These are phyloP conservation scores for Colletotrichum sp. DNA, from an alignment of 2,329 filamentous ascomycete species.

Conservation along the genomic window DNA sequence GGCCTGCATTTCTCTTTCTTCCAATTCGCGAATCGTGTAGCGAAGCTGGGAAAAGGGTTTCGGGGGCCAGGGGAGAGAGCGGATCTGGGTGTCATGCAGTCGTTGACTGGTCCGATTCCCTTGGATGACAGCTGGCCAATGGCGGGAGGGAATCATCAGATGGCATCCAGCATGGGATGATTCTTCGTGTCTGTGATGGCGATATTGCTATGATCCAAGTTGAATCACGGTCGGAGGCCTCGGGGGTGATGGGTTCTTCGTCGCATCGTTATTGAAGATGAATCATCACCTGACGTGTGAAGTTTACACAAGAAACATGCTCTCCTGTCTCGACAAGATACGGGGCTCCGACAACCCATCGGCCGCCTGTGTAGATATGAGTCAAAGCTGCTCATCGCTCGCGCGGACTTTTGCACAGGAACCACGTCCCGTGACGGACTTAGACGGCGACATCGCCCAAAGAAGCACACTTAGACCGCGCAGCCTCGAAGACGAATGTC, in stretches of 20 bases:
- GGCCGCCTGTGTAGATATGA: background rate
- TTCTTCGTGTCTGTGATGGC: background rate
- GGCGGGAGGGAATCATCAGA: background rate
- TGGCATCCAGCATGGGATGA: background rate
- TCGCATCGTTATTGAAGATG: background rate
- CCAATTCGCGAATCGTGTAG: slow-evolving; percentile 7
- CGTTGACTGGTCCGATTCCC: background rate
- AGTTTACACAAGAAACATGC: background rate
- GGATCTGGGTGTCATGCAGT: background rate
- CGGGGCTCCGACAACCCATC: background rate
- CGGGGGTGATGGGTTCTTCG: background rate
- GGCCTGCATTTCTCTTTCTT: background rate
- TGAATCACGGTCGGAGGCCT: background rate
- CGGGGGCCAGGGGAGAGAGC: background rate
- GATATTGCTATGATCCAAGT: background rate
- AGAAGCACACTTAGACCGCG: background rate
- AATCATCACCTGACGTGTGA: background rate
- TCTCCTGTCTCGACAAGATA: background rate
- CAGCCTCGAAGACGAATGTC: background rate
- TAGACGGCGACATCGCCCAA: background rate
- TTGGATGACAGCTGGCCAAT: background rate
- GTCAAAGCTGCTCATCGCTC: background rate
- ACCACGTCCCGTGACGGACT: background rate
- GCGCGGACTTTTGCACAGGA: background rate
- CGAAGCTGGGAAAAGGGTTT: background rate